Evolutionary conservation across 768 basidiomycete genomes (phyloP), one percentile per base, ranked within the genome.

Genomic region (Mycena olivaceomarginata): DNA sequence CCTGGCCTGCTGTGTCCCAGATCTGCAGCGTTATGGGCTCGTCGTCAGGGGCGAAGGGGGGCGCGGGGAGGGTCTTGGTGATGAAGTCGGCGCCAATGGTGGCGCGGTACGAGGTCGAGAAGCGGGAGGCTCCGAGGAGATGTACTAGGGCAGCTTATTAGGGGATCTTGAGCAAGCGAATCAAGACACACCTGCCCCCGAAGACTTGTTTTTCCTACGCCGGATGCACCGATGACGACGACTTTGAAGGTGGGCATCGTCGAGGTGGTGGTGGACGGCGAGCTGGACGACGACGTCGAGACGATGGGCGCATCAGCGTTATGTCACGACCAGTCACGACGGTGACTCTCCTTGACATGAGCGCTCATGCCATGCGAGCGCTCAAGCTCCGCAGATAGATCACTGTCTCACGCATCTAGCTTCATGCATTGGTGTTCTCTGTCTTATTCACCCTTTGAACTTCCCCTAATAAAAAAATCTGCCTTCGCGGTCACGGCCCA

Each of bases 31-130:
- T 25, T 2, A 97, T 89, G 1, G 87, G 84, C 79, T 95, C 90
- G 4, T 43, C 63, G 8, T 87, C 90, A 56, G 89, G 87, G 18
- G 88, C 9, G 16, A 25, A 40, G 25, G 65, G 15, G 8, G 37
- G 12, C 81, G 95, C 92, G 0, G 92, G 91, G 13, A 97, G 81
- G 0, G 91, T 92, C 83, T 96, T 96, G 0, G 93, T 90, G 66
- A 96, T 95, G 74, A 97, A 97, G 85, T 97, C 96, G n/a, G 94
- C 93, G 22, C 96, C 96, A 56, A 98, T 97, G 4, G 96, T 97
- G 1, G 96, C 94, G 64, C 95, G 89, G 84, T 97, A 97, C 12
- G 92, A 92, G 4, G 90, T 91, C 5, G 94, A 92, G 84, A 97
- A 97, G 15, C 90, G 91, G 39, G 93, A 92, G n/a, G n/a, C n/a